Percentiles rank a stretch among this genome's conserved stretches.
Conservation (phyloP, 257 asterid species). For the Jacaranda mimosifolia region DNA sequence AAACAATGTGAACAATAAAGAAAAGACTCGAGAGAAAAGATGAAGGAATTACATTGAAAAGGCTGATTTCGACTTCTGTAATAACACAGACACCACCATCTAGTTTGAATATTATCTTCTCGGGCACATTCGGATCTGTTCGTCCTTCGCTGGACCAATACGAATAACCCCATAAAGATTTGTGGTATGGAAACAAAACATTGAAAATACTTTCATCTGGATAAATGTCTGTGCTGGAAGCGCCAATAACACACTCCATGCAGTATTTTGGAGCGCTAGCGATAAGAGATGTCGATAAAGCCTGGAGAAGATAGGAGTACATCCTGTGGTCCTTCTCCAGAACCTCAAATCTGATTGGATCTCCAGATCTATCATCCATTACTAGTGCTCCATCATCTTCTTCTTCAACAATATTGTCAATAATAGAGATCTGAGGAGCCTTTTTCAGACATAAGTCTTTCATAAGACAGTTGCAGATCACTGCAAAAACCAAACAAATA, state of each 20-base stretch:
- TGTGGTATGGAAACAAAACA: conserved; percentile 54
- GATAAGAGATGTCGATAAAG: conserved; percentile 35
- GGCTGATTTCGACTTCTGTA: conserved; percentile 57
- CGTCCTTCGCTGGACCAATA: conserved; percentile 73
- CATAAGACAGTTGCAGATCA: background rate
- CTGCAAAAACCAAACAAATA: background rate
- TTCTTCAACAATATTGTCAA: conserved; percentile 32
- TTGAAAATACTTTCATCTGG: conserved; percentile 53
- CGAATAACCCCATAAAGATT: conserved; percentile 40
- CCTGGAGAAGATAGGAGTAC: conserved; percentile 50
- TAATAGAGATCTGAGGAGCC: conserved; percentile 16
- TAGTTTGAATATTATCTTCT: conserved; percentile 56
- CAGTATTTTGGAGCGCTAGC: conserved; percentile 39
- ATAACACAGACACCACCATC: conserved; percentile 50
- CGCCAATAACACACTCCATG: conserved; percentile 52
- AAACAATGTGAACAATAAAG: background rate
- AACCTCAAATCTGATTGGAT: conserved; percentile 33
- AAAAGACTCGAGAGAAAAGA: background rate
- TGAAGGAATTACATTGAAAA: conserved; percentile 49
- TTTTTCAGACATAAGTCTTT: background rate
- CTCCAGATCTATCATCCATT: conserved; percentile 39
- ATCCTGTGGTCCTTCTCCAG: conserved; percentile 46
- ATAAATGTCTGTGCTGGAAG: conserved; percentile 61
- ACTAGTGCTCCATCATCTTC: background rate
- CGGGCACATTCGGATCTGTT: conserved; percentile 51